Conservation (phyloP, 2,329 filamentous ascomycete species). For the Fusarium burgessii region DNA sequence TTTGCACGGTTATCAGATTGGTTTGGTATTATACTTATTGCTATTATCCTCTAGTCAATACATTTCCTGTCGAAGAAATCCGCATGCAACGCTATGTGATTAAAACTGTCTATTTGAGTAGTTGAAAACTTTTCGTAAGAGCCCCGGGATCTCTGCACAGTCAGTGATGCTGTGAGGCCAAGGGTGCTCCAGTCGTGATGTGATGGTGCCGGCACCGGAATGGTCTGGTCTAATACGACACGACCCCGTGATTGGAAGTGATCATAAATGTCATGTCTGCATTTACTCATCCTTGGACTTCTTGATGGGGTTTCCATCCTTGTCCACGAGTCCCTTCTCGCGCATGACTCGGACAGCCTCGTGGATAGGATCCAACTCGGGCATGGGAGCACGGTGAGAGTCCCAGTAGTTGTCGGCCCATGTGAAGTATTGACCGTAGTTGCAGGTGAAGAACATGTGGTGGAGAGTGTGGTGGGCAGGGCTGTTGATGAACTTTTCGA, state of each 20-base stretch:
- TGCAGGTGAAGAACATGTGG: slow-evolving; percentile 63
- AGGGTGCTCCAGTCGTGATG: slow-evolving; percentile 17
- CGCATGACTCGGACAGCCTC: slow-evolving; percentile 59
- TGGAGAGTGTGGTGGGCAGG: slow-evolving; percentile 62
- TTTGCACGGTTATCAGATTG: slow-evolving; percentile 44
- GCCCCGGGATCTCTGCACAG: slow-evolving; percentile 22
- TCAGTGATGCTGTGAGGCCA: slow-evolving; percentile 10
- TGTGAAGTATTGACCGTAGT: slow-evolving; percentile 63
- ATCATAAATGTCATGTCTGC: slow-evolving; percentile 1
- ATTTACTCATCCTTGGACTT: slow-evolving; percentile 48
- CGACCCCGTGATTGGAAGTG: not conserved
- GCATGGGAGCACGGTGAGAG: slow-evolving; percentile 58
- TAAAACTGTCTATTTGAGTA: slow-evolving; percentile 37
- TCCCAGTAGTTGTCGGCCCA: slow-evolving; percentile 60
- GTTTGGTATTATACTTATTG: slow-evolving; percentile 45
- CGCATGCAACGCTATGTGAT: slow-evolving; percentile 34
- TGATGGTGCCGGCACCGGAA: slow-evolving; percentile 39
- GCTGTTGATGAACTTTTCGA: slow-evolving; percentile 61
- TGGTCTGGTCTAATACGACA: slow-evolving; percentile 15
- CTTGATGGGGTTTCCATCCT: slow-evolving; percentile 55
- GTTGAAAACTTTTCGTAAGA: slow-evolving; percentile 35
- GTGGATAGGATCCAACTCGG: slow-evolving; percentile 58
- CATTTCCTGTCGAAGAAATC: slow-evolving; percentile 44
- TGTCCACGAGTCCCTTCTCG: slow-evolving; percentile 58
- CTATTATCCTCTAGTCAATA: slow-evolving; percentile 48